Base-by-base conservation (phyloP, 169 alveolate genomes). In the Eimeria brunetti region DNA sequence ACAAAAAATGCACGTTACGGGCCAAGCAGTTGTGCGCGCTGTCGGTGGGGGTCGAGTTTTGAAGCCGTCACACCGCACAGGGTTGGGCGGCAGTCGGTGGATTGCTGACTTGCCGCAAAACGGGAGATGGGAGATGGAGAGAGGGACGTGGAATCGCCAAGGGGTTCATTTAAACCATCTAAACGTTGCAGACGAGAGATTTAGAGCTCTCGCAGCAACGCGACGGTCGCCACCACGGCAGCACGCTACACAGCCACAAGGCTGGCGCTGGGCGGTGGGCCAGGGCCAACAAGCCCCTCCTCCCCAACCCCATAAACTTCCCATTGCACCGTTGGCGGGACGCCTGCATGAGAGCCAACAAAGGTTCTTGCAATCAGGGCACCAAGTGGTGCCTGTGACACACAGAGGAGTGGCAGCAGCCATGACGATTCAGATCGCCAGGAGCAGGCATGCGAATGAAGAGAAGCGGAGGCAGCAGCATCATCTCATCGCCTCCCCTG, bases 401-500 rank as follows among this genome's bases (percentile, higher is more conserved):
- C 33, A 85, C 60, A 85, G 92, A 44, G 92, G 92, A 22, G 92
- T 85, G n/a, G 92, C 92, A 41, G 92, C 92, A 85, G 92, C 92
- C 49, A 85, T 81, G 62, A 85, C 92, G 20, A 85, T 85, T 49
- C 83, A 85, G 80, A 41, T 85, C 6, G 92, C 80, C 78, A 58
- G 60, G 44, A 85, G 44, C 75, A 58, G 92, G 44, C 92, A 85
- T 49, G 92, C 92, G 44, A 85, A 56, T 16, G 92, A 85, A 9
- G 92, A 58, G 27, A 33, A 24, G 46, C 80, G 92, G 41, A 85
- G 92, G 49, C 92, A 41, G 67, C 92, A 60, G 92, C 92, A 85
- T 3, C 18, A 33, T 41, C 92, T 36, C n/a, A 49, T 85, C 27
- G 80, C 92, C 33, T 85, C 92, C 64, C 80, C 81, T 36, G 64